These are phyloP conservation scores for Saraca asoca DNA, from an alignment of 331 rosid genomes.

Conservation along the genomic window DNA sequence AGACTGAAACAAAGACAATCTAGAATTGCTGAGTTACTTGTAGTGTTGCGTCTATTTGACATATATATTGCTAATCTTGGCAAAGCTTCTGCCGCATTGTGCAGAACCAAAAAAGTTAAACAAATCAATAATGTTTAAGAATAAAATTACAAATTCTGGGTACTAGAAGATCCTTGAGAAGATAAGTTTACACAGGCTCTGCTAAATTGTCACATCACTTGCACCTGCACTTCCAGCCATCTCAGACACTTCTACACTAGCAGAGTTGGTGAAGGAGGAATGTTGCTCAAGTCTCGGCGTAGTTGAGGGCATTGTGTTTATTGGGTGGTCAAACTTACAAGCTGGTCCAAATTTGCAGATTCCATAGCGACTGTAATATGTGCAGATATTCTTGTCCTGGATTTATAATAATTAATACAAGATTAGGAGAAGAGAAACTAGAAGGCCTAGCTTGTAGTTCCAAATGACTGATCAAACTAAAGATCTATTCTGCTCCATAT, in stretches of 20 bases:
- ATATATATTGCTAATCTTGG: conserved; percentile 48
- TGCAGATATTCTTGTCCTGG: conserved; percentile 81
- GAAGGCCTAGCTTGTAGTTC: neutral
- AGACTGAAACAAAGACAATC: conserved; percentile 28
- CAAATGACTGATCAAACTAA: conserved; percentile 12
- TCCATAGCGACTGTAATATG: conserved; percentile 76
- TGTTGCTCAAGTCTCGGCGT: conserved; percentile 50
- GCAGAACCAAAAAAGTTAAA: conserved; percentile 32
- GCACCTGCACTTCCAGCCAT: conserved; percentile 50
- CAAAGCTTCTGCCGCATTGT: conserved; percentile 41
- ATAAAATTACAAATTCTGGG: conserved; percentile 41
- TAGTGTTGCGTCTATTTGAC: conserved; percentile 34
- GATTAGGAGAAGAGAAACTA: conserved; percentile 28
- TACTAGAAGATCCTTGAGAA: conserved; percentile 43
- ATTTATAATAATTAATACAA: conserved; percentile 32
- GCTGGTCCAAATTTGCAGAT: conserved; percentile 95
- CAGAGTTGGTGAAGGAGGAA: conserved; percentile 47
- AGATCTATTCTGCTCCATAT: neutral
- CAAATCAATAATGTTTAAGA: conserved; percentile 33
- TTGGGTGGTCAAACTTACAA: conserved; percentile 82
- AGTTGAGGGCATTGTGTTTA: conserved; percentile 37
- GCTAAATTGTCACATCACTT: conserved; percentile 48
- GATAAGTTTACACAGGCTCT: conserved; percentile 42
- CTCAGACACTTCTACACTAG: conserved; percentile 45
- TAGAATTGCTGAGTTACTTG: conserved; percentile 35